Evolutionary conservation across 2,329 filamentous ascomycete genomes (phyloP).

Genomic region (Alternaria sp.): DNA sequence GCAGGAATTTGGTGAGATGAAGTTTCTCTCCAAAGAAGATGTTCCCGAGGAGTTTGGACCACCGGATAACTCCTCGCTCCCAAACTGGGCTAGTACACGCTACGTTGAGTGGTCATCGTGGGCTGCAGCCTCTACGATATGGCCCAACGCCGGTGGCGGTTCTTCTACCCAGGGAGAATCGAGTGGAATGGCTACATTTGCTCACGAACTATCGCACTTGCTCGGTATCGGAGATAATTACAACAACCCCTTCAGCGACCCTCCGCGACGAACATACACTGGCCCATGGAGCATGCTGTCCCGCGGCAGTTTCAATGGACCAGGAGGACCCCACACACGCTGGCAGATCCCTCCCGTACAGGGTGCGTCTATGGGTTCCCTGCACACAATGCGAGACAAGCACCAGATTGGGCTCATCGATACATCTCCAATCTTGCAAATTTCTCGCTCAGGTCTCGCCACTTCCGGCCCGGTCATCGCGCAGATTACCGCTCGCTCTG

Average conservation of each 20-base stretch:
- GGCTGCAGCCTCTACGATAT: constrained; percentile 59
- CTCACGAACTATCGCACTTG: constrained; percentile 61
- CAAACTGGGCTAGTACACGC: constrained; percentile 58
- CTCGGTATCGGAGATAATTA: constrained; percentile 63
- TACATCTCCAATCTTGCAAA: constrained; percentile 52
- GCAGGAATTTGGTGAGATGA: constrained; percentile 65
- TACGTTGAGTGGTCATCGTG: constrained; percentile 63
- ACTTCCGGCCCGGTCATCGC: constrained; percentile 55
- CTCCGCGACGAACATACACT: constrained; percentile 57
- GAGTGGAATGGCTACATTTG: constrained; percentile 61
- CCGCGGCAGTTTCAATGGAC: constrained; percentile 61
- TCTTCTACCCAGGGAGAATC: constrained; percentile 62
- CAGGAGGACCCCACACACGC: constrained; percentile 60
- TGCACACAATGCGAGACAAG: constrained; percentile 63
- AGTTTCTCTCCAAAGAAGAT: constrained; percentile 56
- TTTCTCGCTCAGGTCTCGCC: constrained; percentile 54
- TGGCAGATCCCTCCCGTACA: constrained; percentile 61
- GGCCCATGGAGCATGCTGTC: constrained; percentile 63
- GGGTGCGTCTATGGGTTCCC: constrained; percentile 58
- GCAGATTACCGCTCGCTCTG: constrained; percentile 56
- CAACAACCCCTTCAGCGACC: constrained; percentile 60
- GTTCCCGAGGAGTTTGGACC: constrained; percentile 59
- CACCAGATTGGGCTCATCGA: constrained; percentile 58
- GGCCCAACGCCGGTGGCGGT: constrained; percentile 61
- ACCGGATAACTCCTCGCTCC: constrained; percentile 50